phyloP scores from a whole-genome alignment of 768 basidiomycete species.

The Suillus subluteus region DNA sequence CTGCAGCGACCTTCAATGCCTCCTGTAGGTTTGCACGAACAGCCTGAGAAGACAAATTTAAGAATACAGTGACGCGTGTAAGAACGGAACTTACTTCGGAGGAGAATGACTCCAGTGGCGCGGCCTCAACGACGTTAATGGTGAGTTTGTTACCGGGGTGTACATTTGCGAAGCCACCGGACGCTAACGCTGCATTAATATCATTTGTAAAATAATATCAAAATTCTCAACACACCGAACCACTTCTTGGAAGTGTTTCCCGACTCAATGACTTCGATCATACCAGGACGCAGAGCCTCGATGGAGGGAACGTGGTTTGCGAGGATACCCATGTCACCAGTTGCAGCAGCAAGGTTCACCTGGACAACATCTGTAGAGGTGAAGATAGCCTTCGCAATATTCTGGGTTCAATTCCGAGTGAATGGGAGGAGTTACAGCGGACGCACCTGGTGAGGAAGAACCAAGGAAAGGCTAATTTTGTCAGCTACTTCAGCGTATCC shows the following conservation, averaged over 20 bases:
- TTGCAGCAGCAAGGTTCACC: constrained; percentile 91
- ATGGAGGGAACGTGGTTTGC: constrained; percentile 99
- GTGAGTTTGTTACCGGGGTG: constrained; percentile 97
- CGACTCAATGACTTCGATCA: constrained; percentile 92
- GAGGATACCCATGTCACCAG: constrained; percentile 99
- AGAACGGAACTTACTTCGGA: constrained; percentile 63
- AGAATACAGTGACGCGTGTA: constrained; percentile 9
- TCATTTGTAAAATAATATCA: not conserved
- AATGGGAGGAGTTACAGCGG: constrained; percentile 10
- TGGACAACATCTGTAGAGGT: constrained; percentile 90
- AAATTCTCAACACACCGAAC: constrained; percentile 72
- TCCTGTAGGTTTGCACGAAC: constrained; percentile 89
- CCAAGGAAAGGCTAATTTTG: constrained; percentile 91
- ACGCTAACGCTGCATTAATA: constrained; percentile 55
- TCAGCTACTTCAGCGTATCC: constrained; percentile 92
- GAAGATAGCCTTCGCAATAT: constrained; percentile 75
- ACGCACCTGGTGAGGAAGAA: constrained; percentile 92
- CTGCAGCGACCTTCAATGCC: constrained; percentile 77
- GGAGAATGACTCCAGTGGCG: constrained; percentile 89
- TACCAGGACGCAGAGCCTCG: constrained; percentile 91
- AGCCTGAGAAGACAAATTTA: constrained; percentile 56
- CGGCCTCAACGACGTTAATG: constrained; percentile 96
- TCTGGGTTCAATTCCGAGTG: constrained; percentile 19
- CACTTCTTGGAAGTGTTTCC: constrained; percentile 85
- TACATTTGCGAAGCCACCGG: constrained; percentile 95